Conservation (phyloP, 495 filamentous ascomycete genomes). For the Aspergillus baeticus region DNA sequence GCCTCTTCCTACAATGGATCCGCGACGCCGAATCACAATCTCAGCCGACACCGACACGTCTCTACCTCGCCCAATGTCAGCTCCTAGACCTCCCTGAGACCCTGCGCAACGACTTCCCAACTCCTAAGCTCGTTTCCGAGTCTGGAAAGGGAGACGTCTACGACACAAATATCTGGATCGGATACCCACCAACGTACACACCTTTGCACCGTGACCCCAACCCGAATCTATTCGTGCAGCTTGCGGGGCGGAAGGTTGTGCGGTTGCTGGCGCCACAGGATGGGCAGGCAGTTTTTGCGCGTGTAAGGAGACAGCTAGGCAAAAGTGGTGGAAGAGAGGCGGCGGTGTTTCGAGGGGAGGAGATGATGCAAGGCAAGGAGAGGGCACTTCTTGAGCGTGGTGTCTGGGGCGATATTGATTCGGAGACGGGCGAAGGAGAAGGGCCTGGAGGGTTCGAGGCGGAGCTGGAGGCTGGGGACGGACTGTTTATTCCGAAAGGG, state of each 20-base stretch:
- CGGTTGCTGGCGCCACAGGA: conserved; percentile 62
- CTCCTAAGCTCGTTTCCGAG: conserved; percentile 58
- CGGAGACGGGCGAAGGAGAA: conserved; percentile 15
- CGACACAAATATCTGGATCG: conserved; percentile 83
- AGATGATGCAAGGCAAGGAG: conserved; percentile 88
- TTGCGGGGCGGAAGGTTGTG: conserved; percentile 70
- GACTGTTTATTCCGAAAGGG: conserved; percentile 81
- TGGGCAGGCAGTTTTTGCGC: conserved; percentile 60
- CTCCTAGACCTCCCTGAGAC: conserved; percentile 61
- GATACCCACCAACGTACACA: conserved; percentile 79
- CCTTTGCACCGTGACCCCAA: conserved; percentile 92
- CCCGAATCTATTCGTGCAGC: conserved; percentile 86
- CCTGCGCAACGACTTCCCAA: conserved; percentile 65
- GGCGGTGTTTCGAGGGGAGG: conserved; percentile 68
- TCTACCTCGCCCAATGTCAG: conserved; percentile 86
- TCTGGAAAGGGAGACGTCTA: conserved; percentile 78
- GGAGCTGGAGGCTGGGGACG: conserved; percentile 63
- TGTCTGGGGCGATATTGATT: conserved; percentile 61
- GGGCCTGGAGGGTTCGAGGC: conserved; percentile 53
- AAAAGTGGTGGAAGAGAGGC: conserved; percentile 36
- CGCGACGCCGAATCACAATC: conserved; percentile 30
- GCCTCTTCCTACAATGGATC: conserved; percentile 57
- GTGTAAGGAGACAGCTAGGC: conserved; percentile 50
- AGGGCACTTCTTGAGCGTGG: conserved; percentile 60
- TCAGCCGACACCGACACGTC: conserved; percentile 25